Evolutionary conservation across 1,139 yeast genomes (phyloP).

Genomic region (Geotrichum reessii): DNA sequence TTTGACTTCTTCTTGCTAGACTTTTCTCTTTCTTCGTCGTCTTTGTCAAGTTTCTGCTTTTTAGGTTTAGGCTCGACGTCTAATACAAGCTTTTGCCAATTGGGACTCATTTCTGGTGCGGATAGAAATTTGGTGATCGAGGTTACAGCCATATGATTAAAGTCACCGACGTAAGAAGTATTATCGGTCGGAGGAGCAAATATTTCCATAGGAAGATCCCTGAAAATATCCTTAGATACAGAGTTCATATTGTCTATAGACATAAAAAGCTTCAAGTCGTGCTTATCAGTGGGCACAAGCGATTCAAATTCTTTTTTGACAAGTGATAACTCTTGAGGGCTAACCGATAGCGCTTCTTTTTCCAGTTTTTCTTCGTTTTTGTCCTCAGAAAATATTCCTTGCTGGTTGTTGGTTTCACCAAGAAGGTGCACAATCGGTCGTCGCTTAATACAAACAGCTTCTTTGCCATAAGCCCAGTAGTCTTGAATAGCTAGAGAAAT

Average conservation of each 20-base stretch:
- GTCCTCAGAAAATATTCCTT: conserved; percentile 2
- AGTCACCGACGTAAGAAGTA: conserved; percentile 32
- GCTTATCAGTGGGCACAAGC: conserved; percentile 6
- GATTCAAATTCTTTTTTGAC: conserved; percentile 4
- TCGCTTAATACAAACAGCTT: conserved; percentile 52
- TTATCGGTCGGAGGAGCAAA: conserved; percentile 24
- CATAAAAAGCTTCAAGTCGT: conserved; percentile 55
- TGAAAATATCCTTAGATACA: conserved; percentile 31
- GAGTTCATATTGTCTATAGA: conserved; percentile 48
- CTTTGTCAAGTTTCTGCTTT: background rate
- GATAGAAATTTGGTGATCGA: conserved; percentile 33
- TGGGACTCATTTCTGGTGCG: conserved; percentile 30
- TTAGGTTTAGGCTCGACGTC: conserved; percentile 21
- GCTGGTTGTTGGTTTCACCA: conserved; percentile 7
- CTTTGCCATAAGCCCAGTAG: conserved; percentile 71
- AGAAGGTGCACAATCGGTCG: conserved; percentile 36
- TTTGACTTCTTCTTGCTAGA: background rate
- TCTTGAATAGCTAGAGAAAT: conserved; percentile 70
- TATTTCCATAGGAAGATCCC: conserved; percentile 25
- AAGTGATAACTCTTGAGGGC: conserved; percentile 2
- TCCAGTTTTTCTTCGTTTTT: background rate
- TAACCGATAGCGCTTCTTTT: background rate
- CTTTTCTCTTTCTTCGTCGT: conserved; percentile 3
- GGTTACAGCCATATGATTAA: conserved; percentile 31
- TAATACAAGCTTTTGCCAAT: conserved; percentile 34